These are phyloP conservation scores for Sarocladium strictum DNA, from an alignment of 2,329 filamentous ascomycete genomes.

Conservation along the genomic window DNA sequence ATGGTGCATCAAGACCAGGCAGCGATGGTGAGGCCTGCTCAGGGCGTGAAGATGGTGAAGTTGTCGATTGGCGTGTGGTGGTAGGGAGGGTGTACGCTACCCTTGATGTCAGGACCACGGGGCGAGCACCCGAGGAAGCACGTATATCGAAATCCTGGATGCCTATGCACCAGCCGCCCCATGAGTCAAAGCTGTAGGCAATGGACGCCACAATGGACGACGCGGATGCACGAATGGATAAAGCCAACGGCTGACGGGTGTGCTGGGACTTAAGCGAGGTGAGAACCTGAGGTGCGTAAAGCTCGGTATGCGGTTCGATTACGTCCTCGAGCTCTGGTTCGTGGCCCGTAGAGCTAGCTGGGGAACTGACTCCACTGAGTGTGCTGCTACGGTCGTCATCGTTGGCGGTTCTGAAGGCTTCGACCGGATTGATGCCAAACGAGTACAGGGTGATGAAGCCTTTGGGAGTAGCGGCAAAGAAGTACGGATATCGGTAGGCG, in stretches of 20 bases:
- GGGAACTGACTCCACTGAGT: background rate
- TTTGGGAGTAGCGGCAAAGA: conserved; percentile 70
- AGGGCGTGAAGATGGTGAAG: conserved; percentile 12
- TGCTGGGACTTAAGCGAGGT: conserved; percentile 78
- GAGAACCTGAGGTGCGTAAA: conserved; percentile 43
- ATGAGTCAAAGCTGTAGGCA: conserved; percentile 75
- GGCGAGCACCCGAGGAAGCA: conserved; percentile 19
- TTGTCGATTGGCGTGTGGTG: conserved; percentile 17
- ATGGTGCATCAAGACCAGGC: background rate
- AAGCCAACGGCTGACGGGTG: conserved; percentile 68
- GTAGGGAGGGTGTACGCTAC: conserved; percentile 30
- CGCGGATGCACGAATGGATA: conserved; percentile 68
- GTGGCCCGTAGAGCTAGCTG: background rate
- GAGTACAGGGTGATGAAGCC: conserved; percentile 73
- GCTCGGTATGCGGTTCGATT: conserved; percentile 2
- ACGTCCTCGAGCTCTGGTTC: background rate
- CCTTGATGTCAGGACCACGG: conserved; percentile 28
- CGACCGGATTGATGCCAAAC: conserved; percentile 31
- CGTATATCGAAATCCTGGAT: conserved; percentile 79
- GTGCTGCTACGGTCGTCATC: background rate
- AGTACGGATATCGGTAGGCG: conserved; percentile 67
- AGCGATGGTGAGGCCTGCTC: conserved; percentile 3
- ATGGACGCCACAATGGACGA: conserved; percentile 69
- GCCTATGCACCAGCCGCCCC: conserved; percentile 80
- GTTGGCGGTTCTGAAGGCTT: background rate